Conservation (phyloP, 192 early-diverging fungal species). For the Coemansia sp. region DNA sequence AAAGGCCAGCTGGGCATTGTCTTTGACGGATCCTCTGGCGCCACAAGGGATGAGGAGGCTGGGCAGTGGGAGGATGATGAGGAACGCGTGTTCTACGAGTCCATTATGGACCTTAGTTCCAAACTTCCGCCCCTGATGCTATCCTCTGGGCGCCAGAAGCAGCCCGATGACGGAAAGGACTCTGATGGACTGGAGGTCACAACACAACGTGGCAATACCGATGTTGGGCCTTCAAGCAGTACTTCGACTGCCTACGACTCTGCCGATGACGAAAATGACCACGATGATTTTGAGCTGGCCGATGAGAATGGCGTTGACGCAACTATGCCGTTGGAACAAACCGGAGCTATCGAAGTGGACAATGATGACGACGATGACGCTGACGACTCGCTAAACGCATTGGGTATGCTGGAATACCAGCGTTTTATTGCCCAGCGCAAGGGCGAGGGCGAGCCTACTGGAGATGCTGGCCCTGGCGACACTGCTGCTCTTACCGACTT, state of each 20-base stretch:
- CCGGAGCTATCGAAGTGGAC: neutral
- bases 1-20: conserved; percentile 43
- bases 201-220: neutral
- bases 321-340: neutral
- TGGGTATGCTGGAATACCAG: conserved; percentile 46
- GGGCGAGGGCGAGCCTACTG: conserved; percentile 1
- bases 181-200: neutral
- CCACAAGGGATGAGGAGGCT: conserved; percentile 8
- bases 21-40: conserved; percentile 28
- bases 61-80: conserved; percentile 93
- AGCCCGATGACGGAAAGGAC: neutral
- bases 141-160: conserved; percentile 33
- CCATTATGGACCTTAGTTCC: conserved; percentile 72
- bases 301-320: neutral
- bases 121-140: conserved; percentile 85
- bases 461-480: neutral
- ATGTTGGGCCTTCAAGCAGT: neutral
- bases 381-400: conserved; percentile 13
- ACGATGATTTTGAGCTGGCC: neutral
- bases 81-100: conserved; percentile 84
- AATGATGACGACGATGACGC: conserved; percentile 15
- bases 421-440: conserved; percentile 35
- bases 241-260: conserved; percentile 6
- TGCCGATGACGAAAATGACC: conserved; percentile 7
- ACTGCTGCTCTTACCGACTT: conserved; percentile 17